A percentile compares a stretch with the other conserved stretches of the same genome.
phyloP scores from a whole-genome alignment of 495 filamentous ascomycete species.

The Aspergillus sclerotioniger region DNA sequence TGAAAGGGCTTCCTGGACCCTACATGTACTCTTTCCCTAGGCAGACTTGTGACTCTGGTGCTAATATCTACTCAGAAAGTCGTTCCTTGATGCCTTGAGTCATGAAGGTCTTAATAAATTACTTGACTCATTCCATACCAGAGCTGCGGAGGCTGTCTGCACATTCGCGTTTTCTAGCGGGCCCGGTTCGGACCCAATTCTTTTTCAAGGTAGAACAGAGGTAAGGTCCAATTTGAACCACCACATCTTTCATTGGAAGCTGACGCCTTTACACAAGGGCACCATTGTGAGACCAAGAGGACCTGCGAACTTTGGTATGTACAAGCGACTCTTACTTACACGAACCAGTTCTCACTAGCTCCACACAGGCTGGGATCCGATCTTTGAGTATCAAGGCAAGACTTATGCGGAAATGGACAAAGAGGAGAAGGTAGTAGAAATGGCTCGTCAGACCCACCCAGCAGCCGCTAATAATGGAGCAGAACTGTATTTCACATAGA shows the following conservation, averaged over 20 bases:
- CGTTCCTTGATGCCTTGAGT: conserved; percentile 81
- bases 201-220: conserved; percentile 85
- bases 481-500: conserved; percentile 89
- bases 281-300: conserved; percentile 49
- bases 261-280: conserved; percentile 35
- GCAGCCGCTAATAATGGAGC: conserved; percentile 12
- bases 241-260: not conserved
- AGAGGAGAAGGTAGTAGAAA: conserved; percentile 59
- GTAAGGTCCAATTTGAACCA: conserved; percentile 23
- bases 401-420: conserved; percentile 99
- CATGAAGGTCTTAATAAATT: conserved; percentile 86
- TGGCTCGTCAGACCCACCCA: not conserved
- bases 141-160: conserved; percentile 87
- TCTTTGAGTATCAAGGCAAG: conserved; percentile 91
- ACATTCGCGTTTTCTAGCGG: conserved; percentile 91
- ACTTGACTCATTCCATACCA: conserved; percentile 84
- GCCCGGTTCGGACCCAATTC: conserved; percentile 76
- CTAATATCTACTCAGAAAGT: conserved; percentile 62
- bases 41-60: not conserved
- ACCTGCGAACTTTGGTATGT: conserved; percentile 79
- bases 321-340: not conserved
- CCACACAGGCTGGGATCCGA: conserved; percentile 81
- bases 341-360: not conserved
- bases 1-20: conserved; percentile 88
- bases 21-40: conserved; percentile 72